These are phyloP conservation scores for Helichrysum umbraculigerum DNA, from an alignment of 129 eudicot species.

Conservation along the genomic window DNA sequence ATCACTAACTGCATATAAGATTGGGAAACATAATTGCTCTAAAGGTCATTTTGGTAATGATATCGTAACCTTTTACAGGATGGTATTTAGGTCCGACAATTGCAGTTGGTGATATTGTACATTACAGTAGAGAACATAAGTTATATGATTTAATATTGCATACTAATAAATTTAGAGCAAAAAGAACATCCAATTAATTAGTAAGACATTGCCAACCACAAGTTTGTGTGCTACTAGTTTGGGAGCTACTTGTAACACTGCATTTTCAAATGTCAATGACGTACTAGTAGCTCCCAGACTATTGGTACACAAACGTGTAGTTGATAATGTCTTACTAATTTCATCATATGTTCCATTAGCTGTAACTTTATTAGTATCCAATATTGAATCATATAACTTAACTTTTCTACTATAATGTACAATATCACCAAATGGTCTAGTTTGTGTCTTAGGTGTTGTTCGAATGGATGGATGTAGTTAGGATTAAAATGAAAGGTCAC, in stretches of 20 bases:
- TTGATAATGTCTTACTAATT: conserved; percentile 54
- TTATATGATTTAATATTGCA: conserved; percentile 39
- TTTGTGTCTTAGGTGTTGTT: no score
- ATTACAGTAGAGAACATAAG: conserved; percentile 19
- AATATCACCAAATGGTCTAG: background rate
- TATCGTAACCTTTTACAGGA: conserved; percentile 9
- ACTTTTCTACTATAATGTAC: conserved; percentile 18
- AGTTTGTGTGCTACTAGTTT: conserved; percentile 20
- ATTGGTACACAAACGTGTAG: conserved; percentile 15
- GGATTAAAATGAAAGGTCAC: no score
- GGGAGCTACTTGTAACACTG: background rate
- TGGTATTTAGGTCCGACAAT: conserved; percentile 24
- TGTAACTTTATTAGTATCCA: conserved; percentile 51
- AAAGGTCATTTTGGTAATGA: conserved; percentile 24
- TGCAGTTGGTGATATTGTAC: conserved; percentile 7
- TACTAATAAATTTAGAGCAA: conserved; percentile 54
- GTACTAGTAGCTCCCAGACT: conserved; percentile 8
- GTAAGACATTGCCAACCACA: conserved; percentile 51
- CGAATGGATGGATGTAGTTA: no score
- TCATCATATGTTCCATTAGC: conserved; percentile 50
- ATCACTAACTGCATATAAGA: conserved; percentile 7
- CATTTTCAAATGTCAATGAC: no score
- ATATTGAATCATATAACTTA: conserved; percentile 34
- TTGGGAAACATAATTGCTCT: conserved; percentile 29
- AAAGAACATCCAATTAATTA: conserved; percentile 44